These are phyloP conservation scores for Tolypocladium album DNA, from an alignment of 2,329 filamentous ascomycete genomes.

Conservation along the genomic window DNA sequence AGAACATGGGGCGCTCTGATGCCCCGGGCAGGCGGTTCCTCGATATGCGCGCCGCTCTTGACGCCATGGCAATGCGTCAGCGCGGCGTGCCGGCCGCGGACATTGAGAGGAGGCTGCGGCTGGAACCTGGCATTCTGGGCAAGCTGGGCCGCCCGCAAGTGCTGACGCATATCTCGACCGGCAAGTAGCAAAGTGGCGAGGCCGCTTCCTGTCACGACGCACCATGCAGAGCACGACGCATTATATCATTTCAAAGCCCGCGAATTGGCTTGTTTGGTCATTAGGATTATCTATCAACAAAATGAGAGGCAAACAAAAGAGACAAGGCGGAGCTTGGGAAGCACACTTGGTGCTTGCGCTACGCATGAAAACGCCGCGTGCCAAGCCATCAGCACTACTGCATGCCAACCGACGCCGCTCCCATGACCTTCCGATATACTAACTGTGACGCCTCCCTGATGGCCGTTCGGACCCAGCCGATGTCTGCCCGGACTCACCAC, in stretches of 20 bases:
- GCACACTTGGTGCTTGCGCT: background rate
- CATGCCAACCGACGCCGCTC: background rate
- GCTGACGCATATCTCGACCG: conserved; percentile 23
- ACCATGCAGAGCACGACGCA: background rate
- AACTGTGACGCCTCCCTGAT: background rate
- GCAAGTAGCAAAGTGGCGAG: background rate
- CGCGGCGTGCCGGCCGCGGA: conserved; percentile 24
- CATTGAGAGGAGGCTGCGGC: conserved; percentile 34
- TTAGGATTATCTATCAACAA: background rate
- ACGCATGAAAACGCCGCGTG: background rate
- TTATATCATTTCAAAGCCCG: background rate
- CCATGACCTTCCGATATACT: too few relatives aligned
- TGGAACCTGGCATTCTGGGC: conserved; percentile 33
- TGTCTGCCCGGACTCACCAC: conserved; percentile 31
- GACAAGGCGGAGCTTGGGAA: background rate
- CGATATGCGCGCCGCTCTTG: conserved; percentile 34
- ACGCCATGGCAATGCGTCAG: conserved; percentile 32
- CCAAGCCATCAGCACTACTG: background rate
- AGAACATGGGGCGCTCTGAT: conserved; percentile 23
- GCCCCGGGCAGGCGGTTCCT: conserved; percentile 31
- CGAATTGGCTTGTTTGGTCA: background rate
- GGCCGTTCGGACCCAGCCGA: background rate
- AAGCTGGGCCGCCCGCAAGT: conserved; percentile 31
- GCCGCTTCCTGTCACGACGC: background rate
- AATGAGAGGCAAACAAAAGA: background rate